phyloP scores from a whole-genome alignment of 495 filamentous ascomycete genomes.

The Penicillium malachiteum region DNA sequence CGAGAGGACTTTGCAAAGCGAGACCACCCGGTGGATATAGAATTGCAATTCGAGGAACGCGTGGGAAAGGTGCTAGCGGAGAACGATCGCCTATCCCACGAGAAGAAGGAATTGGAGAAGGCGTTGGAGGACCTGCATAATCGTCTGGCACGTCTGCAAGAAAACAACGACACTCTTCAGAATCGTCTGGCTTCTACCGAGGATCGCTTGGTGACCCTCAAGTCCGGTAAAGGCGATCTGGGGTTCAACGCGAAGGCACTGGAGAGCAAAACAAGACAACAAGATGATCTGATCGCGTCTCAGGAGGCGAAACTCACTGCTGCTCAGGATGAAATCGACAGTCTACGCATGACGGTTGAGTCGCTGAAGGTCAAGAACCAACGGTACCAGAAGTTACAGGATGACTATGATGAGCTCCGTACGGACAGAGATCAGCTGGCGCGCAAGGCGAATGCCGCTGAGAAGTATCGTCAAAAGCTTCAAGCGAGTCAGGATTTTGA shows the following conservation, averaged over 20 bases:
- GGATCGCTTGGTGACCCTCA: conserved; percentile 45
- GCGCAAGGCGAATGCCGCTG: conserved; percentile 76
- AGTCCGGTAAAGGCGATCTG: conserved; percentile 44
- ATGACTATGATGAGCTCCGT: conserved; percentile 69
- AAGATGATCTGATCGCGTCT: conserved; percentile 56
- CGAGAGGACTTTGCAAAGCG: conserved; percentile 33
- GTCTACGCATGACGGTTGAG: conserved; percentile 41
- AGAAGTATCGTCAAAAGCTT: conserved; percentile 73
- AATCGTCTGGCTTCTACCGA: conserved; percentile 46
- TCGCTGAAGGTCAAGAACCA: conserved; percentile 44
- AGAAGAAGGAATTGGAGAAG: conserved; percentile 53
- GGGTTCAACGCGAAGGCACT: conserved; percentile 47
- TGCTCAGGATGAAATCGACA: conserved; percentile 43
- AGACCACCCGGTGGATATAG: conserved; percentile 43
- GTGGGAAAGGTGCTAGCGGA: conserved; percentile 51
- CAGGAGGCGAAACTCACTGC: conserved; percentile 57
- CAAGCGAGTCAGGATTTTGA: conserved; percentile 69
- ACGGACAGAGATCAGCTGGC: conserved; percentile 70
- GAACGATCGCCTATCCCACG: conserved; percentile 49
- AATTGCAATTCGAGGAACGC: conserved; percentile 54
- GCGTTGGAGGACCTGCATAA: conserved; percentile 54
- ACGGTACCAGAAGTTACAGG: conserved; percentile 56
- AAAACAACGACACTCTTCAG: conserved; percentile 55
- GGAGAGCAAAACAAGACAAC: conserved; percentile 48
- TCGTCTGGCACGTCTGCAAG: conserved; percentile 56